phyloP scores from a whole-genome alignment of 805 yeast genomes.

The Komagataella pastoris region DNA sequence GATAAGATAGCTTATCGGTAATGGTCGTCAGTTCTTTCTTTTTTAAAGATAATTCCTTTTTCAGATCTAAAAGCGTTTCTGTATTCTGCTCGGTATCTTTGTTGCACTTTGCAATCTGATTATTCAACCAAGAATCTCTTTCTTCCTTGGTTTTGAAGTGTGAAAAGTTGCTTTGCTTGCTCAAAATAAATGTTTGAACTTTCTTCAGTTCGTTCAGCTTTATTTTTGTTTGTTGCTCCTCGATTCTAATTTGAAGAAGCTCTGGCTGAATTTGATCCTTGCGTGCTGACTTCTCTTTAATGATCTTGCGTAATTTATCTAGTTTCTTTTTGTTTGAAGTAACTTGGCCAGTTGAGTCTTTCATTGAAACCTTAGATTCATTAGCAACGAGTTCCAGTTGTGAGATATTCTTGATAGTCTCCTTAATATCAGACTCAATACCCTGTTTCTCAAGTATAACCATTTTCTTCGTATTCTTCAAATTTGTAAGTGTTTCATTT shows the following conservation, averaged over 20 bases:
- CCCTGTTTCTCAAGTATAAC: constrained; percentile 43
- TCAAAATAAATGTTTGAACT: constrained; percentile 44
- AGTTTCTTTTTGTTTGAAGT: constrained; percentile 12
- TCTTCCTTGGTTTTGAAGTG: constrained; percentile 41
- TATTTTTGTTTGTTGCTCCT: constrained; percentile 27
- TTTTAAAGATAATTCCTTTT: constrained; percentile 9
- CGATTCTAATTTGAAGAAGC: constrained; percentile 20
- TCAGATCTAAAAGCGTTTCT: constrained; percentile 2
- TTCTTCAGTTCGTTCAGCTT: constrained; percentile 28
- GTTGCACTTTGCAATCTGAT: constrained; percentile 29
- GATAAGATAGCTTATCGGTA: constrained; percentile 23
- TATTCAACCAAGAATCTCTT: constrained; percentile 54
- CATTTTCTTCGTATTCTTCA: constrained; percentile 35
- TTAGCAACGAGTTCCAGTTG: constrained; percentile 32
- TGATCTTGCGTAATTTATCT: constrained; percentile 12
- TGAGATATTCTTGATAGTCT: constrained; percentile 32
- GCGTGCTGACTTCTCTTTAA: constrained; percentile 22
- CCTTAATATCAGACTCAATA: constrained; percentile 33
- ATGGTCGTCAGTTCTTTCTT: constrained; percentile 19
- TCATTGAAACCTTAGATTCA: constrained; percentile 25
- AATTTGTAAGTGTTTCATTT: constrained; percentile 28
- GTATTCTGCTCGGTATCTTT: constrained; percentile 7
- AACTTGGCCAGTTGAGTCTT: constrained; percentile 16
- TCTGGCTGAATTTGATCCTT: constrained; percentile 25
- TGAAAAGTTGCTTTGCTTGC: constrained; percentile 59